Evolutionary conservation across 305 asterid species (phyloP), one percentile per base, ranked within the genome.

Genomic region (Fraxinus latifolia): DNA sequence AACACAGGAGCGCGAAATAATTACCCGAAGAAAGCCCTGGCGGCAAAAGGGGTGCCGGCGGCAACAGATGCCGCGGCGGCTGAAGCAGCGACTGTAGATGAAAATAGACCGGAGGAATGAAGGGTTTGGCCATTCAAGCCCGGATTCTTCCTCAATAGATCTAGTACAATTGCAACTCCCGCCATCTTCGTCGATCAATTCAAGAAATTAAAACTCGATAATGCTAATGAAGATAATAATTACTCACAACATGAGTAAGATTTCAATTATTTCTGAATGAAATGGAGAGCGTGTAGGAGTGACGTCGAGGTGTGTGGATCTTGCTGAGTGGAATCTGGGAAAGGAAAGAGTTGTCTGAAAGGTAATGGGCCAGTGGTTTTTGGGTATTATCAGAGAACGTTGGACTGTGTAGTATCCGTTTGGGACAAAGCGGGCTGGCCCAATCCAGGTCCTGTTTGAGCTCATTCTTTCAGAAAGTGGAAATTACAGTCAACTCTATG

Each of bases 61-160:
- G 93, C 91, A 55, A 89, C 82, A 15, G 93, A 86, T 71, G 90
- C 72, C 53, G 90, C 89, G 77, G 92, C 88, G 76, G 91, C 77
- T 68, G 91, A 79, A 79, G 87, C 85, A 8, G 94, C 95, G 29
- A 82, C 34, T 60, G 86, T 85, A 83, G 87, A 80, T 85, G 93
- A 82, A 88, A 91, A 92, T 14, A 87, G 80, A 32, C 85, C 87
- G 83, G 88, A 82, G 15, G 97, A 91, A 74, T 81, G 87, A 58
- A 93, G 84, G 62, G 90, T 27, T 71, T 87, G 89, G 47, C 84
- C 82, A 79, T 87, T 88, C 34, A 89, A 88, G 81, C 86, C 87
- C 3, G 95, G 92, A 77, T 89, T 90, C 83, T 81, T 93, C 85
- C 86, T 89, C 83, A 94, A 83, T 71, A 93, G 90, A 88, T 93